Evolutionary conservation across 306 rosid genomes (phyloP), one percentile per base, ranked within the genome.

Genomic region (Lathyrus tuberosus): DNA sequence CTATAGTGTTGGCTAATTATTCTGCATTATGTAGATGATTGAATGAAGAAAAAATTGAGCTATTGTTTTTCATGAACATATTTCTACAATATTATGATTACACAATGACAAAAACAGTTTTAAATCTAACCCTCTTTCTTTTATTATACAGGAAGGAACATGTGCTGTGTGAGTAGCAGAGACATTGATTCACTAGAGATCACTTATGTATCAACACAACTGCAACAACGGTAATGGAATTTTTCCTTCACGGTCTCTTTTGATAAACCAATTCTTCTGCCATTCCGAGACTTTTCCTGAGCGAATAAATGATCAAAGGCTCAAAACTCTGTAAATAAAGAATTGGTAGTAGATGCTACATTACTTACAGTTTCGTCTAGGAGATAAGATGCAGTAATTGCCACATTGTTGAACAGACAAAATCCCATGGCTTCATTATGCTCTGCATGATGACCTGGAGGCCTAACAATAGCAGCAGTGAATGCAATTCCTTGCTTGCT

Each of bases 381-480:
- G 60, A 94, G 80, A 80, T 76, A 79, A 76, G 81, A 76, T 28
- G 99, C 78, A 28, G 96, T 90, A 54, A 94, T 20, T 26, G 97
- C 99, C 76, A 94, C 96, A 74, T 94, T 94, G 82, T 94, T 94
- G 80, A 78, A 88, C 3, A 94, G 86, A 76, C 99, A 94, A 71
- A 94, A 94, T 24, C 99, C 99, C 99, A 87, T 94, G 28, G 99
- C 92, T 78, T 91, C 85, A 14, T 81, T 41, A 3, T 40, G 78
- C 69, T 94, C 99, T 24, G 97, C 97, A 86, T 94, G 99, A 86
- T 94, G 99, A 67, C 99, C 99, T 2, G 99, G 99, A 48, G 99
- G 99, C 81, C 99, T 88, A 42, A 94, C 85, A 62, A 94, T 87
- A 63, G 99, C 97, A 44, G 86, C 79, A 62, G 85, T 51, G 96